Evolutionary conservation across 352 stramenopile species (phyloP), one percentile per base, ranked within the genome.

Genomic region (Phytophthora pseudosyringae): DNA sequence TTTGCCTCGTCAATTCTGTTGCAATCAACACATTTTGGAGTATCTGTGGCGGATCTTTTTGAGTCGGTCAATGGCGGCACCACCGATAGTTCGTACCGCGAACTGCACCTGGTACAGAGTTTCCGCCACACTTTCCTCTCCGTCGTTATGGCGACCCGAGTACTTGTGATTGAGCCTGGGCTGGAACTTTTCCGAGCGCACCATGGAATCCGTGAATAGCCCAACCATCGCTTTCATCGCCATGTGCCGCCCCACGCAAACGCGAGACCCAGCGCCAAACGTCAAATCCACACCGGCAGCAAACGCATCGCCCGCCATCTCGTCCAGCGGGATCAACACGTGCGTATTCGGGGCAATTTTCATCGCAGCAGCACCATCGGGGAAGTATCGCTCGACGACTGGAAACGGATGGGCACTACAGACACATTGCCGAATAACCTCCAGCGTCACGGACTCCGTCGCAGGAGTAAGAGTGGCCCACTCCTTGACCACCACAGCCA

Each of bases 171-270:
- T 63, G 16, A 76, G 13, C 36, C 29, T 57, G 3, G 69, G 69
- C 18, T 73, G 64, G 18, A 76, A 76, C 36, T 33, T 39, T 5
- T 71, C 40, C 11, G 64, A 76, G 26, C 64, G 64, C 28, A 73
- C 64, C 5, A 76, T 45, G 0, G 26, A 31, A 58, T 76, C 64
- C 7, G 58, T 76, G 12, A 76, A 76, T 16, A 76, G 45, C 25
- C 69, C 69, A 13, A 54, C 33, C 69, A 76, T 73, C 8, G 64
- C 64, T 64, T 76, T 76, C 69, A 76, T 73, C 12, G 69, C 69
- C 52, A 76, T 73, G 40, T 71, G 69, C 36, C 69, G 69, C 13
- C 69, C 69, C 18, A 67, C 53, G 54, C 69, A 76, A 36, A 66
- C 28, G 25, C 69, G 64, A 36, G 64, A 51, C n/a, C 64, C 69